Percentiles rank a stretch among this genome's conserved stretches.
Evolutionary conservation across 1,139 yeast genomes (phyloP).

Genomic region (Magnusiomyces ingens): DNA sequence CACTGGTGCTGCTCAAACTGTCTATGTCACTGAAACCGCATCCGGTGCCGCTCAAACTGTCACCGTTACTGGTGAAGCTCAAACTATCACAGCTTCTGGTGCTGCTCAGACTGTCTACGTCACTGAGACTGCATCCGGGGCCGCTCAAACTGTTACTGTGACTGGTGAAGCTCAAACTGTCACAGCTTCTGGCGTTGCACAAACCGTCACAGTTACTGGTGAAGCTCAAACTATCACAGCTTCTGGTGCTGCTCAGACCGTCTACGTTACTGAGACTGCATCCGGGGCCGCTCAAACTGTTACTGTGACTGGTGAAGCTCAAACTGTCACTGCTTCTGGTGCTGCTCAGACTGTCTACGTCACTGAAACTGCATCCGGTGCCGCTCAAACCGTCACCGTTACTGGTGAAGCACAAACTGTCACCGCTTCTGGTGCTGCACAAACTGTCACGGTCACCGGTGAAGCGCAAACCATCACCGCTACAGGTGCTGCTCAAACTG

Average conservation of each 20-base stretch:
- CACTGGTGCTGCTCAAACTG: not conserved
- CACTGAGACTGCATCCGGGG: not conserved
- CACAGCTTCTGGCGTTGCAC: not conserved
- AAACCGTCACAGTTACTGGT: conserved; percentile 2
- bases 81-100: conserved; percentile 7
- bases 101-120: conserved; percentile 3
- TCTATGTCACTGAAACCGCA: not conserved
- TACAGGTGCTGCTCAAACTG: conserved; percentile 13
- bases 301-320: conserved; percentile 13
- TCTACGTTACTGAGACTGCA: conserved; percentile 1
- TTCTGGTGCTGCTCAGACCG: conserved; percentile 1
- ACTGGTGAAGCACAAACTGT: conserved; percentile 16
- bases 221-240: conserved; percentile 4
- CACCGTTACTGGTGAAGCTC: not conserved
- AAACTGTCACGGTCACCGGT: conserved; percentile 7
- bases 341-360: conserved; percentile 4
- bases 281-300: not conserved
- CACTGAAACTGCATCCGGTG: conserved; percentile 1
- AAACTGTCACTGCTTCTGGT: conserved; percentile 12
- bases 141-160: conserved; percentile 1
- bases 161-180: conserved; percentile 5
- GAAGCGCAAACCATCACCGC: conserved; percentile 16
- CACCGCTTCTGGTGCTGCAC: conserved; percentile 8
- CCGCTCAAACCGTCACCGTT: conserved; percentile 4
- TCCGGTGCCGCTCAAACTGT: conserved; percentile 2